These are phyloP conservation scores for Pyricularia pennisetigena DNA, from an alignment of 2,329 filamentous ascomycete genomes.

Conservation along the genomic window DNA sequence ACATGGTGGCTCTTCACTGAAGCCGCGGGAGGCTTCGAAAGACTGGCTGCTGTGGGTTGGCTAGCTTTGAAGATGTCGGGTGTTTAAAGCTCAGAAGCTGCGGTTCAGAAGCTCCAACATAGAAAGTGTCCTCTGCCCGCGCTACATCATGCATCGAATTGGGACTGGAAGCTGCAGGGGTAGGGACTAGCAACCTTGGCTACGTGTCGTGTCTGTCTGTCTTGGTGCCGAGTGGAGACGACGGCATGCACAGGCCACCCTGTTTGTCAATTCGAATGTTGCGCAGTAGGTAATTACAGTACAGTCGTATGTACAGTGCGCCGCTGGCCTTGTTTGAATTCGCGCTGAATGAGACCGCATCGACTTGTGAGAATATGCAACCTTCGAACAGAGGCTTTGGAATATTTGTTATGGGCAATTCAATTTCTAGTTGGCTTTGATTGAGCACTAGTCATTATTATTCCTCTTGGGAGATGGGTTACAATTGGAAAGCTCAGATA, in stretches of 20 bases:
- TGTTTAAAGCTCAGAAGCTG: background rate
- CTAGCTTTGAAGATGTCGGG: conserved; percentile 1
- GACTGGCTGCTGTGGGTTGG: background rate
- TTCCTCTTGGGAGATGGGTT: background rate
- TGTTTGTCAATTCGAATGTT: background rate
- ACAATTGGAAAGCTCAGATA: background rate
- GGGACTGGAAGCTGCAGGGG: background rate
- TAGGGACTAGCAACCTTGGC: background rate
- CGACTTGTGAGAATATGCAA: background rate
- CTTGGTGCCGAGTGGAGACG: conserved; percentile 50
- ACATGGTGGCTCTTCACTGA: conserved; percentile 27
- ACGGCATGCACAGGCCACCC: conserved; percentile 42
- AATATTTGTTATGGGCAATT: background rate
- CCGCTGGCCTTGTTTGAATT: background rate
- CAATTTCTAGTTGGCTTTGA: background rate
- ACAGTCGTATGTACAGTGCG: no score
- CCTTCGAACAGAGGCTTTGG: background rate
- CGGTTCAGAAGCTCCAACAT: background rate
- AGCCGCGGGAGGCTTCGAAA: background rate
- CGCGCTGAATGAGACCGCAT: background rate
- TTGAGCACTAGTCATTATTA: background rate
- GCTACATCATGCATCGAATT: conserved; percentile 4
- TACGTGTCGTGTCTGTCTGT: background rate
- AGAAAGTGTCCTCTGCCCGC: conserved; percentile 2
- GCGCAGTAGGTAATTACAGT: background rate